Evolutionary conservation across 2,329 filamentous ascomycete species (phyloP).

Genomic region (Scedosporium boydii): DNA sequence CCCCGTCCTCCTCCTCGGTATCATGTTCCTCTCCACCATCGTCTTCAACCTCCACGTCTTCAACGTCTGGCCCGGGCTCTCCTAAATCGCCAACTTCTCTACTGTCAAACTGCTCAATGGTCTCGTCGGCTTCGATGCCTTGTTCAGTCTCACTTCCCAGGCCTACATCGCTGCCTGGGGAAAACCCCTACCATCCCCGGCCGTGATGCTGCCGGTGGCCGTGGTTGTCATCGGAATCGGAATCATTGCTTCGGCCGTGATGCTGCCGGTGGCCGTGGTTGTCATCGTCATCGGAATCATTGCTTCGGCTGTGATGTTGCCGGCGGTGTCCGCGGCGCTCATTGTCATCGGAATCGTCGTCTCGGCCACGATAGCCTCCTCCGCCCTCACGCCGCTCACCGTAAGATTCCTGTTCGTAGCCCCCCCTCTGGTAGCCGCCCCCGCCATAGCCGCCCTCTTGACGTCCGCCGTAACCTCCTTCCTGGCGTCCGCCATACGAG

Average conservation of each 20-base stretch:
- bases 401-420: slow-evolving; percentile 4
- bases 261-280: slow-evolving; percentile 9
- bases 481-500: slow-evolving; percentile 13
- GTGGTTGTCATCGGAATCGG: slow-evolving; percentile 2
- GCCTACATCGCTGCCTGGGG: neutral
- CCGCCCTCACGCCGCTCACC: neutral
- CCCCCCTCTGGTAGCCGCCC: slow-evolving; percentile 12
- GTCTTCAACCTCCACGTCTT: slow-evolving; percentile 10
- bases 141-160: slow-evolving; percentile 9
- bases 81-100: slow-evolving; percentile 8
- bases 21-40: neutral
- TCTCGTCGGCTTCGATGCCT: slow-evolving; percentile 13
- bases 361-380: neutral
- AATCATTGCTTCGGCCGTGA: neutral
- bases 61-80: neutral
- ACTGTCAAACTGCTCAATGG: slow-evolving; percentile 7
- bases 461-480: slow-evolving; percentile 11
- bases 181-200: slow-evolving; percentile 2
- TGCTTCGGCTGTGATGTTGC: neutral
- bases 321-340: slow-evolving; percentile 11
- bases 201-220: neutral
- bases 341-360: neutral
- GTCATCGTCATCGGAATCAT: neutral
- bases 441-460: slow-evolving; percentile 12
- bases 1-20: neutral